These are phyloP conservation scores for Angomonas deanei DNA, from an alignment of 208 protist species.

Conservation along the genomic window DNA sequence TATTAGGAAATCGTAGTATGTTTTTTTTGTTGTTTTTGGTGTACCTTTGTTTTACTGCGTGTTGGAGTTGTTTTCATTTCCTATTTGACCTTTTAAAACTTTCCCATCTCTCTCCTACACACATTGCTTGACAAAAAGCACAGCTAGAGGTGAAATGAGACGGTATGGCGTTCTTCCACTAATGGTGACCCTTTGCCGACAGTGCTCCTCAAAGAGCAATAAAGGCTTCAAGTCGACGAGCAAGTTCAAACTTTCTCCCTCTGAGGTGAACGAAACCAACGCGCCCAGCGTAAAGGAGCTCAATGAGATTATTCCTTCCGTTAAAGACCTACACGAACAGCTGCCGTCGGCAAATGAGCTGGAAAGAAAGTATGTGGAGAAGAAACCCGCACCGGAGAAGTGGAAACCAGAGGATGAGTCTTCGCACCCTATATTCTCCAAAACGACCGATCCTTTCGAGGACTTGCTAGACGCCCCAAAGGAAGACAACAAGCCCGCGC, in stretches of 20 bases:
- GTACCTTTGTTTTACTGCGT: no score
- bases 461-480: conserved; percentile 17
- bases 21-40: background rate
- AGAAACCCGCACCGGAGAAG: background rate
- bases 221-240: conserved; percentile 30
- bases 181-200: no score
- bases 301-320: conserved; percentile 37
- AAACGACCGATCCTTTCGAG: conserved; percentile 36
- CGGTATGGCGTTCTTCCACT: no score
- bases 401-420: background rate
- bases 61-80: conserved; percentile 10
- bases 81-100: conserved; percentile 1
- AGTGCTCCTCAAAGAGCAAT: no score
- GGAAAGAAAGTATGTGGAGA: conserved; percentile 35
- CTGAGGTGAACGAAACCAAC: conserved; percentile 63
- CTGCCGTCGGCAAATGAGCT: conserved; percentile 55
- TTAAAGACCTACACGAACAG: conserved; percentile 39
- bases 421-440: conserved; percentile 12
- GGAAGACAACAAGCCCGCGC: background rate
- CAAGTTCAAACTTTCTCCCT: conserved; percentile 31
- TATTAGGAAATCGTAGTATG: no score
- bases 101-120: background rate
- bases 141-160: no score
- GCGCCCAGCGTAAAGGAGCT: conserved; percentile 56
- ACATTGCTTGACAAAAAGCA: no score